Conservation (phyloP, 2,329 filamentous ascomycete species). For the Fusarium transvaalense region DNA sequence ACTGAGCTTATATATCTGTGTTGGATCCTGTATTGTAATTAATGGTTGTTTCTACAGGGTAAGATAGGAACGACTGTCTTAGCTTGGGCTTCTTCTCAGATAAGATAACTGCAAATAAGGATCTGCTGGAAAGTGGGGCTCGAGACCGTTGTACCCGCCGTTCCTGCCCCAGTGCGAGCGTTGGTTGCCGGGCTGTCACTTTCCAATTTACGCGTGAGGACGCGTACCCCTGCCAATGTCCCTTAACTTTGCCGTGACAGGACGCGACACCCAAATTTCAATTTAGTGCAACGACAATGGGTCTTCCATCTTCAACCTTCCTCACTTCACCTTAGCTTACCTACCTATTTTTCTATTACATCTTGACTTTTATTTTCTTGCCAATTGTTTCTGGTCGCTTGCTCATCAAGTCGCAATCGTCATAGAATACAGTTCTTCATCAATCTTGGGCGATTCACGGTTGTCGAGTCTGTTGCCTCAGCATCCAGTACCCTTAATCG, state of each 20-base stretch:
- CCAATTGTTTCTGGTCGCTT: constrained; percentile 11
- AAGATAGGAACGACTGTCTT: background rate
- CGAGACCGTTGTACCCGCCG: background rate
- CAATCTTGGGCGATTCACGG: constrained; percentile 36
- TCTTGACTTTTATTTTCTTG: constrained; percentile 17
- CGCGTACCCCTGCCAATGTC: constrained; percentile 33
- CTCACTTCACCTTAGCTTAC: background rate
- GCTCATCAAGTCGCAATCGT: background rate
- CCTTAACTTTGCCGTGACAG: constrained; percentile 19
- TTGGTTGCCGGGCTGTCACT: constrained; percentile 30
- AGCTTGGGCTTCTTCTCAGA: background rate
- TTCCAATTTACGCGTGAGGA: constrained; percentile 46
- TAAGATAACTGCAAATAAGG: constrained; percentile 5
- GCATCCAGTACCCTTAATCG: constrained; percentile 6
- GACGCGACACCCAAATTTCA: constrained; percentile 35
- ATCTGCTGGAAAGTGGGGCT: background rate
- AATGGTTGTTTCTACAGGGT: background rate
- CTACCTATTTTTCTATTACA: background rate
- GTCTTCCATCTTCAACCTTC: constrained; percentile 6
- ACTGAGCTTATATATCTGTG: background rate
- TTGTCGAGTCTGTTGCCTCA: background rate
- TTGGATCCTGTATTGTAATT: background rate
- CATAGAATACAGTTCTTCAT: background rate
- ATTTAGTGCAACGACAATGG: constrained; percentile 10
- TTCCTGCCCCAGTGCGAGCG: constrained; percentile 11